Evolutionary conservation across 2,329 filamentous ascomycete species (phyloP), one percentile per base, ranked within the genome.

Genomic region (Alternaria triticimaculans): DNA sequence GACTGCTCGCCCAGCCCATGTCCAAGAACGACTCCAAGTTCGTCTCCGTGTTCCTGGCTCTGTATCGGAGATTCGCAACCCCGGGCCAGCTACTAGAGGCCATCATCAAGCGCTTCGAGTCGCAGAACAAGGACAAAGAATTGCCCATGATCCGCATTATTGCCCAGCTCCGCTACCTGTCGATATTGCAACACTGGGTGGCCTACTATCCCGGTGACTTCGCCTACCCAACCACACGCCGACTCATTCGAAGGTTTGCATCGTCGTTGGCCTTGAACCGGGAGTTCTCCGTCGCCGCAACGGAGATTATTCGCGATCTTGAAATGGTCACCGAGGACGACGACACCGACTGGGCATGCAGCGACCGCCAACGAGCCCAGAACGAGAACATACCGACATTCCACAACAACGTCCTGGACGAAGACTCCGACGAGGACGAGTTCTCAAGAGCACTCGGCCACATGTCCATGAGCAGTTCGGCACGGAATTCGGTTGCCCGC

Each of bases 61-160:
- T 98, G 14, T 98, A 98, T 80, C 91, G 96, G 66, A 96, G 96
- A 78, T 98, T 99, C 77, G 92, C 93, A 5, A 88, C 94, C 2
- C 96, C 96, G 0, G 87, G 87, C 10, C 87, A 91, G 68, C 85
- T 99, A 5, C 88, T 98, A 56, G 87, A 89, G 44, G 89, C 92
- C 8, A 91, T 98, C 48, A 84, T 97, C 44, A 86, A 90, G 62
- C 89, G 92, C 43, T 88, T 97, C 64, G 91, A 97, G 68, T 85
- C 84, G 15, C 83, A 92, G 23, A 88, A 89, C 72, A 87, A 89
- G 46, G 89, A 92, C 64, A 89, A 87, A 68, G 84, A 85, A 10
- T 86, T 89, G 67, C 90, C 92, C 66, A 87, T 97, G 46, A 90
- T 90, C 58, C 93, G 91, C 71, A 94, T 92, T 44, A 89, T 91